Conservation (phyloP, 306 rosid genomes). For the Malus fusca region DNA sequence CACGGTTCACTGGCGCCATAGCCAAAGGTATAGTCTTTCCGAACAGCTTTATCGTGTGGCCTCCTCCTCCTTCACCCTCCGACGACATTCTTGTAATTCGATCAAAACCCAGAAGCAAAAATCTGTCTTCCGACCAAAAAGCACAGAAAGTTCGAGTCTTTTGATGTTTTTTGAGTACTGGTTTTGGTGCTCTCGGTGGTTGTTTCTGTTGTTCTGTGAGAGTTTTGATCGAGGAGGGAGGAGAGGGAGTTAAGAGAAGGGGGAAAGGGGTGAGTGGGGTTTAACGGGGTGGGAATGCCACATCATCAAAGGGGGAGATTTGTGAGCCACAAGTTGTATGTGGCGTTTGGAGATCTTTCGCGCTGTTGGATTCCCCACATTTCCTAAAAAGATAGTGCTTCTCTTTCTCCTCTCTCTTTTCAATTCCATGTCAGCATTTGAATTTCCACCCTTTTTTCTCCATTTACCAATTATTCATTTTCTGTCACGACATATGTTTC, state of each 20-base stretch:
- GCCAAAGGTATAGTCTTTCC: slow-evolving; percentile 63
- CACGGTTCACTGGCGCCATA: slow-evolving; percentile 20
- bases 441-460: neutral
- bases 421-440: slow-evolving; percentile 34
- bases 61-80: slow-evolving; percentile 28
- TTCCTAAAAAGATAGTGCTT: slow-evolving; percentile 54
- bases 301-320: slow-evolving; percentile 34
- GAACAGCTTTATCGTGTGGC: slow-evolving; percentile 60
- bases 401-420: slow-evolving; percentile 25
- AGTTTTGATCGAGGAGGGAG: neutral
- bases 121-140: neutral
- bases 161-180: neutral
- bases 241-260: neutral
- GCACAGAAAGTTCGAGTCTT: neutral
- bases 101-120: neutral
- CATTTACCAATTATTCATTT: neutral
- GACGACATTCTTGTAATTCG: slow-evolving; percentile 48
- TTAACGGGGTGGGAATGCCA: slow-evolving; percentile 42
- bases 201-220: neutral
- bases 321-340: slow-evolving; percentile 83
- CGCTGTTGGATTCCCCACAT: slow-evolving; percentile 71
- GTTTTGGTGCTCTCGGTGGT: neutral
- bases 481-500: fast-evolving
- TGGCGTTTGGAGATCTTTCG: slow-evolving; percentile 67
- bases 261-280: neutral